Evolutionary conservation across 176 grass and related monocot species (phyloP).

Genomic region (Triticum aestivum): IWGSC_CS_RefSeq_v2.1 NC_057814.1:430753841-430754340

Average conservation of each 20-base stretch:
- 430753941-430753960: conserved; percentile 81
- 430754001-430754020: conserved; percentile 74
- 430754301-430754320: background rate
- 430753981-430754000: conserved; percentile 83
- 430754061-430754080: conserved; percentile 23
- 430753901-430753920: conserved; percentile 66
- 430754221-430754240: conserved; percentile 14
- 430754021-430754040: conserved; percentile 62
- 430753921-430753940: conserved; percentile 82
- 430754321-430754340: background rate
- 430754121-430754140: too few species aligned
- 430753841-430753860: conserved; percentile 45
- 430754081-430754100: conserved; percentile 1
- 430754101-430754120: too few species aligned
- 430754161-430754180: conserved; percentile 8
- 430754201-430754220: background rate
- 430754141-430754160: background rate
- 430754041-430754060: conserved; percentile 27
- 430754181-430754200: background rate
- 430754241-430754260: background rate
- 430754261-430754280: background rate
- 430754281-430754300: background rate
- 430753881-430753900: conserved; percentile 67
- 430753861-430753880: conserved; percentile 82
- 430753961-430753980: conserved; percentile 77